Conservation (phyloP, 129 eudicot species). For the Kitagawia praeruptora region DNA sequence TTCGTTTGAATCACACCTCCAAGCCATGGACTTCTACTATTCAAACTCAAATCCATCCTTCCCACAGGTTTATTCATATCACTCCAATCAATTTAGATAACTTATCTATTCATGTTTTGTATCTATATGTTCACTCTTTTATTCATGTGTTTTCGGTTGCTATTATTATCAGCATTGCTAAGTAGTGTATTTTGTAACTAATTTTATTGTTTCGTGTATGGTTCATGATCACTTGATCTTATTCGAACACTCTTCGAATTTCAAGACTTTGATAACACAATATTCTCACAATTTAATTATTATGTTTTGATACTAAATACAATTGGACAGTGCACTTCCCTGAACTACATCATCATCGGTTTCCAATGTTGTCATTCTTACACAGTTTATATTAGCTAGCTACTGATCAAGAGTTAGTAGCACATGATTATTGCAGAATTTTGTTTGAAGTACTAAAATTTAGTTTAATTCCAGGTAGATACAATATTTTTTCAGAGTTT, state of each 20-base stretch:
- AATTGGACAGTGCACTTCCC: no score
- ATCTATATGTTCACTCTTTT: not conserved
- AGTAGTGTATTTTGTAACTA: no score
- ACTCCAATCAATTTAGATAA: not conserved
- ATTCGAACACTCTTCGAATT: not conserved
- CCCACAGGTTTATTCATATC: conserved; percentile 21
- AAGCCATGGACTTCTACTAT: conserved; percentile 39
- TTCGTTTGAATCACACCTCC: conserved; percentile 32
- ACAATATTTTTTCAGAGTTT: not conserved
- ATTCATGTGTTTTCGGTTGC: not conserved
- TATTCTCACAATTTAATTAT: not conserved
- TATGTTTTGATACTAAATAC: not conserved
- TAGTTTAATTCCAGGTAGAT: not conserved
- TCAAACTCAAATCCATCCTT: conserved; percentile 21
- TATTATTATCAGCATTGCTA: not conserved
- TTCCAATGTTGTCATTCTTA: not conserved
- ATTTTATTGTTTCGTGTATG: no score
- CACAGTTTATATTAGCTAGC: not conserved
- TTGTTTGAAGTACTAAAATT: no score
- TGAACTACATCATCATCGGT: not conserved
- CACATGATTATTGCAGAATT: not conserved
- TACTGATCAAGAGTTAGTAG: not conserved
- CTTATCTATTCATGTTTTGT: not conserved
- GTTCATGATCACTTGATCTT: not conserved
- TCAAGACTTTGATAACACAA: not conserved